These are phyloP conservation scores for Entophlyctis luteolus DNA, from an alignment of 192 early-diverging fungal species.

Conservation along the genomic window DNA sequence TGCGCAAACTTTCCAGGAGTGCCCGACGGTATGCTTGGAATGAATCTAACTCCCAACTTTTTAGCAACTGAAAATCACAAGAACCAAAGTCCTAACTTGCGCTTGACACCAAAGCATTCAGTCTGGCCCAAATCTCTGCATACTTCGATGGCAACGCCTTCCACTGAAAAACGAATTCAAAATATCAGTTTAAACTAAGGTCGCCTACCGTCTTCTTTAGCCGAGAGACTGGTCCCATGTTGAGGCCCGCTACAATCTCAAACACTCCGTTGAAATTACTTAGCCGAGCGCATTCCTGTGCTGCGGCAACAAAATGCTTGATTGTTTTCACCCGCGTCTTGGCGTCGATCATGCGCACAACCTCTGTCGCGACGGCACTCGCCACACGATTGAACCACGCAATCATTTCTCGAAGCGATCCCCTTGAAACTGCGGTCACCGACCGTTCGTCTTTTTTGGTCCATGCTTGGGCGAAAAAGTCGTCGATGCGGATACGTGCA, in stretches of 20 bases:
- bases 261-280: slow-evolving; percentile 69
- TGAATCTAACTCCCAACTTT: slow-evolving; percentile 24
- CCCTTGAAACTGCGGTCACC: not conserved
- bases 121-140: slow-evolving; percentile 54
- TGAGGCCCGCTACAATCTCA: slow-evolving; percentile 74
- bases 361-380: slow-evolving; percentile 49
- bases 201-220: slow-evolving; percentile 54
- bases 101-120: slow-evolving; percentile 58
- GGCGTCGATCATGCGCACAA: slow-evolving; percentile 31
- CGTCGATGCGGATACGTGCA: slow-evolving; percentile 56
- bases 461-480: slow-evolving; percentile 52
- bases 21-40: slow-evolving; percentile 49
- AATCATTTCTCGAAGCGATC: slow-evolving; percentile 28
- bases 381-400: slow-evolving; percentile 47
- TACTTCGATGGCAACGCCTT: slow-evolving; percentile 61
- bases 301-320: slow-evolving; percentile 58
- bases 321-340: slow-evolving; percentile 44
- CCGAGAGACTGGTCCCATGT: slow-evolving; percentile 66
- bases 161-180: slow-evolving; percentile 38
- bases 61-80: slow-evolving; percentile 11
- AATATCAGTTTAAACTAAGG: slow-evolving; percentile 14
- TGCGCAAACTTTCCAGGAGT: too few relatives aligned
- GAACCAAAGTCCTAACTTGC: slow-evolving; percentile 59
- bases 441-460: slow-evolving; percentile 29
- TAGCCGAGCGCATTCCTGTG: slow-evolving; percentile 50